Evolutionary conservation across 2,329 filamentous ascomycete genomes (phyloP).

Genomic region (Venturia carpophila): DNA sequence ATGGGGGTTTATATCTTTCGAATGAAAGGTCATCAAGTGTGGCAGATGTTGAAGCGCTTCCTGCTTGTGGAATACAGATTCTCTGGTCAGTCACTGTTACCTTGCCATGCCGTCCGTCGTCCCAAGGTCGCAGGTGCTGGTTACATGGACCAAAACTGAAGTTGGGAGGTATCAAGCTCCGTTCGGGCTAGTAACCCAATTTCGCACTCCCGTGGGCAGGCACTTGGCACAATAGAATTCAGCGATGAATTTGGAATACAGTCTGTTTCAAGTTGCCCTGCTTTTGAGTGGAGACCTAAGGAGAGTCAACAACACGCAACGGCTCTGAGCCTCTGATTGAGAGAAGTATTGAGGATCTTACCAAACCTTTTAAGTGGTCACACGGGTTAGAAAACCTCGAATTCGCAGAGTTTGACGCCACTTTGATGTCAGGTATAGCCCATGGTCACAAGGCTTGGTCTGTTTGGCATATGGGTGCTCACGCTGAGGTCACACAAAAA

Average conservation of each 20-base stretch:
- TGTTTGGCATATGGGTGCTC: neutral
- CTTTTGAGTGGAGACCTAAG: neutral
- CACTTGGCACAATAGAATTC: neutral
- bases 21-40: neutral
- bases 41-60: neutral
- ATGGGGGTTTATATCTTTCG: neutral
- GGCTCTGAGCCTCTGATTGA: neutral
- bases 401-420: neutral
- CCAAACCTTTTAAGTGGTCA: neutral
- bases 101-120: neutral
- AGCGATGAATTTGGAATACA: neutral
- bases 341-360: neutral
- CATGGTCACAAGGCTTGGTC: neutral
- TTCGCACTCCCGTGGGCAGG: neutral
- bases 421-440: neutral
- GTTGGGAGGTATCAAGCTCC: neutral
- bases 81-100: neutral
- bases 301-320: neutral
- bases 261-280: neutral
- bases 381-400: neutral
- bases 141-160: neutral
- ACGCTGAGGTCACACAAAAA: too few relatives aligned
- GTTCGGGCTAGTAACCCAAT: neutral
- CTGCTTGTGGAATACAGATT: neutral
- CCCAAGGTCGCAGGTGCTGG: neutral